phyloP scores from a whole-genome alignment of 177 flowering plant species.

The Vitis hybrid region DNA sequence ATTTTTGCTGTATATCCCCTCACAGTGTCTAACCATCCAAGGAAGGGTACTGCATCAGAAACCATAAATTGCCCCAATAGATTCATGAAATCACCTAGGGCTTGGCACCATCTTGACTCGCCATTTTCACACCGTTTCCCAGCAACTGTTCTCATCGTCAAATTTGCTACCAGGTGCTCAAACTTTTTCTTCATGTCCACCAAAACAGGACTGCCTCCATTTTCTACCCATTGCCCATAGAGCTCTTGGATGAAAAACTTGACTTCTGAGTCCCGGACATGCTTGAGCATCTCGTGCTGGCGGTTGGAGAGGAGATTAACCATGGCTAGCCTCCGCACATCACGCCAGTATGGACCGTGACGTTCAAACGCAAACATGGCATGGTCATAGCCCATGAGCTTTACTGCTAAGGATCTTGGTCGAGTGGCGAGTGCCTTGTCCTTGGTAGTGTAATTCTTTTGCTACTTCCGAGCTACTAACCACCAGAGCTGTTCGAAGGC shows the following conservation, averaged over 20 bases:
- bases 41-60: constrained; percentile 10
- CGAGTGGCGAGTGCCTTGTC: constrained; percentile 4
- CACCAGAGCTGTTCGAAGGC: neutral
- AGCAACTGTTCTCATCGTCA: constrained; percentile 2
- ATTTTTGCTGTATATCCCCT: constrained; percentile 7
- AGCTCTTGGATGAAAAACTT: no score
- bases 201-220: neutral
- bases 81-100: constrained; percentile 3
- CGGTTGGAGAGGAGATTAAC: no score
- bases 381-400: no score
- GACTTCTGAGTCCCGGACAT: no score
- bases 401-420: neutral
- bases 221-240: neutral
- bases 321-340: no score
- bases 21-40: constrained; percentile 11
- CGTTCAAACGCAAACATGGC: no score
- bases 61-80: constrained; percentile 3
- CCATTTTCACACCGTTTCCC: constrained; percentile 10
- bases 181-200: constrained; percentile 20
- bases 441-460: constrained; percentile 20
- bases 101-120: neutral
- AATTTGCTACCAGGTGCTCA: neutral
- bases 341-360: no score
- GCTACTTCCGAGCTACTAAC: constrained; percentile 12
- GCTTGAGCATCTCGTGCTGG: no score